Evolutionary conservation across 2,329 filamentous ascomycete genomes (phyloP).

Genomic region (Colletotrichum spaethianum): DNA sequence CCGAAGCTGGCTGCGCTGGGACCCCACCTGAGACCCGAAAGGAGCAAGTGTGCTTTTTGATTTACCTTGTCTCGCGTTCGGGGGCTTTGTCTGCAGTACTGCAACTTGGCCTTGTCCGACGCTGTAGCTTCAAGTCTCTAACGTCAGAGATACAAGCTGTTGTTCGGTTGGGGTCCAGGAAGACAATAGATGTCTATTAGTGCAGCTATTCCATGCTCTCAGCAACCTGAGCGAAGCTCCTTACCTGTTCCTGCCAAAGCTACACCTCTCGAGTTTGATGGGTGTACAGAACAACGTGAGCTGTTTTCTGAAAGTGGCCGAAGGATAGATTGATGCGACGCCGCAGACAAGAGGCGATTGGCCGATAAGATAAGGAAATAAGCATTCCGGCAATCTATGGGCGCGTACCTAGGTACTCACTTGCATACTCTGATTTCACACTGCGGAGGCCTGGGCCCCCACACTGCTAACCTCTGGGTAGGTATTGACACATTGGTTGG

Average conservation of each 20-base stretch:
- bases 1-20: conserved; percentile 5
- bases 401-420: background rate
- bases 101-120: background rate
- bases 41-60: background rate
- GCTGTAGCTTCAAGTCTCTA: background rate
- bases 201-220: background rate
- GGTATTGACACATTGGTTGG: background rate
- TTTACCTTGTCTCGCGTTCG: background rate
- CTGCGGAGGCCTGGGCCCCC: background rate
- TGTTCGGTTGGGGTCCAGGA: background rate
- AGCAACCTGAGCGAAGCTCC: no score
- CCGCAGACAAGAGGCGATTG: background rate
- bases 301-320: background rate
- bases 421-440: background rate
- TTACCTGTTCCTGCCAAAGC: no score
- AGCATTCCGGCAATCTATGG: background rate
- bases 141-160: background rate
- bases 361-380: background rate
- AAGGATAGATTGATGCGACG: background rate
- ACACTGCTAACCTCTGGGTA: background rate
- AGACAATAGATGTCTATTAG: no score
- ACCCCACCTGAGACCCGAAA: conserved; percentile 1
- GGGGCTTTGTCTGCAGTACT: background rate
- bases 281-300: background rate
- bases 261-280: background rate